Evolutionary conservation across 306 rosid species (phyloP).

Genomic region (Coriaria nepalensis): DNA sequence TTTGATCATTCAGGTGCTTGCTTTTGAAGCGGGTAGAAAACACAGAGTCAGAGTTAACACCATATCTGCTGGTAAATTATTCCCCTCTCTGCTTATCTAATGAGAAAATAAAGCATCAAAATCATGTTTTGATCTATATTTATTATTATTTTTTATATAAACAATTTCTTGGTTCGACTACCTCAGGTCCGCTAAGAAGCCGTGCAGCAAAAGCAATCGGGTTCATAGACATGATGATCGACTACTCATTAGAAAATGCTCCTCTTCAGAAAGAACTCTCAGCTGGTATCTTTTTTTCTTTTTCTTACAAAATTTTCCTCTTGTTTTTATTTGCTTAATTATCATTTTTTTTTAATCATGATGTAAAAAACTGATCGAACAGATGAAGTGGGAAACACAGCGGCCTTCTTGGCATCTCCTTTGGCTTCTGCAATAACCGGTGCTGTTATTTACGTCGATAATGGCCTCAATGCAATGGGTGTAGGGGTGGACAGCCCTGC

Average conservation of each 20-base stretch:
- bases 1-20: constrained; percentile 53
- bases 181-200: constrained; percentile 78
- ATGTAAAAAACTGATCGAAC: constrained; percentile 22
- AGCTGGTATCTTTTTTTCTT: constrained; percentile 39
- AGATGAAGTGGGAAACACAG: constrained; percentile 81
- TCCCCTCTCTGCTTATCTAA: not conserved
- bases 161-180: not conserved
- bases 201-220: constrained; percentile 97
- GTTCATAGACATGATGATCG: constrained; percentile 90
- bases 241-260: constrained; percentile 71
- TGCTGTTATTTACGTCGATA: constrained; percentile 59
- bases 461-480: constrained; percentile 88
- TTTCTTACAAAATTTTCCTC: not conserved
- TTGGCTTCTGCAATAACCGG: constrained; percentile 89
- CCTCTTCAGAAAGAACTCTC: constrained; percentile 75
- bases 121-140: not conserved
- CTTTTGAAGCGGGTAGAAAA: constrained; percentile 94
- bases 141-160: not conserved
- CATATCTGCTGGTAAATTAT: constrained; percentile 65
- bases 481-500: constrained; percentile 68
- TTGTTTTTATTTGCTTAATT: constrained; percentile 1
- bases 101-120: not conserved
- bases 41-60: constrained; percentile 73
- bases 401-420: constrained; percentile 76
- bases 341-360: not conserved